Evolutionary conservation across 352 stramenopile genomes (phyloP), one percentile per base, ranked within the genome.

Genomic region (Pythium monospermum): DNA sequence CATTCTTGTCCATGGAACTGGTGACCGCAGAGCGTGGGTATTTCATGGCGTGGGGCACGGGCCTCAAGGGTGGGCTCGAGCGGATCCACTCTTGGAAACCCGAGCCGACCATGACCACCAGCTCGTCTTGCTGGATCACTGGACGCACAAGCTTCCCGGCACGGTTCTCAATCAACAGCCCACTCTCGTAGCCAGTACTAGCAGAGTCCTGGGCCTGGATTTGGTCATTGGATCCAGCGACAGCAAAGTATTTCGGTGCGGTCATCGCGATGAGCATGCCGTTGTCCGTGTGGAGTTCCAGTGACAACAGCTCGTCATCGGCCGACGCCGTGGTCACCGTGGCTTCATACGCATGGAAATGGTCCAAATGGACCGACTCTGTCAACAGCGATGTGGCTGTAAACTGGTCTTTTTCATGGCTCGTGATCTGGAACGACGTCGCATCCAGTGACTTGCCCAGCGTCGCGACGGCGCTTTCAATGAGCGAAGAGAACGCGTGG

Each of bases 261-360:
- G 59, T 77, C 75, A 87, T 88, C 19, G 73, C 71, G 57, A 88
- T 87, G 49, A 86, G 61, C 26, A 87, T 57, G 3, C 80, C 80
- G 37, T 83, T 81, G 65, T 91, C 81, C 26, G 70, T 85, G 61
- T 91, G 81, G 49, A 87, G 52, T 51, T 84, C 72, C 19, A 91
- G 52, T 38, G 81, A 91, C 49, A 87, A 57, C 22, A 73, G 55
- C 21, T 61, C 53, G 26, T 57, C 32, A 26, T 46, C 41, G 30
- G 53, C 35, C 8, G 21, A 6, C 41, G n/a, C 59, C 40, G 26
- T 44, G 30, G 30, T n/a, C 16, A 45, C 21, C n/a, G 49, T 44
- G 4, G 65, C 76, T 51, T 87, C 65, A 50, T 91, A 91, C 16
- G 77, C 72, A 43, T 91, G 79, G 54, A 91, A 88, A 66, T 91